A percentile compares a stretch with the other conserved stretches of the same genome.
phyloP scores from a whole-genome alignment of 2,329 filamentous ascomycete species.

The Lomentospora prolificans region DNA sequence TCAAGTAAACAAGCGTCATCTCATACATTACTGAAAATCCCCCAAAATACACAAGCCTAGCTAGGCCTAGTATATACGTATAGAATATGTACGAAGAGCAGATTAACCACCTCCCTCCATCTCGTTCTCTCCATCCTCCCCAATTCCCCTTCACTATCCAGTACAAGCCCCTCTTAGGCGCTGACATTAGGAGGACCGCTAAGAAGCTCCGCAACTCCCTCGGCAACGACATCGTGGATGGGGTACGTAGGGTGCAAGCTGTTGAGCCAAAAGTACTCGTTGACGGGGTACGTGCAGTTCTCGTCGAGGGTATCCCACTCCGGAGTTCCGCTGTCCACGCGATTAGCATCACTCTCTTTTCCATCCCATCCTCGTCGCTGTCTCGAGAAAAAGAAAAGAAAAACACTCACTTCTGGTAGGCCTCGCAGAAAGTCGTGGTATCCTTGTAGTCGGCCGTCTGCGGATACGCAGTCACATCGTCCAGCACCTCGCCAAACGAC shows the following conservation, averaged over 20 bases:
- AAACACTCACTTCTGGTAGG: constrained; percentile 40
- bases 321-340: constrained; percentile 30
- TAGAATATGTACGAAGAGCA: too few relatives aligned
- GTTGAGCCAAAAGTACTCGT: constrained; percentile 58
- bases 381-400: background rate
- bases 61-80: too few relatives aligned
- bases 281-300: constrained; percentile 43
- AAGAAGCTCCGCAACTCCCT: constrained; percentile 32
- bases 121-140: background rate
- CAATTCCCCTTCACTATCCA: background rate
- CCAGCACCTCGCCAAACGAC: constrained; percentile 41
- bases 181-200: constrained; percentile 25
- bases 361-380: background rate
- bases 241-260: constrained; percentile 53
- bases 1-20: too few relatives aligned
- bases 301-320: constrained; percentile 27
- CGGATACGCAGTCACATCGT: constrained; percentile 36
- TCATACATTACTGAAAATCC: too few relatives aligned
- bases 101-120: background rate
- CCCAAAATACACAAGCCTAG: too few relatives aligned
- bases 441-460: constrained; percentile 45
- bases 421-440: constrained; percentile 41
- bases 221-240: constrained; percentile 49
- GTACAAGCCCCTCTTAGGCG: background rate
- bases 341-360: background rate